phyloP scores from a whole-genome alignment of 2,329 filamentous ascomycete genomes.

The Neurospora sp. region DNA sequence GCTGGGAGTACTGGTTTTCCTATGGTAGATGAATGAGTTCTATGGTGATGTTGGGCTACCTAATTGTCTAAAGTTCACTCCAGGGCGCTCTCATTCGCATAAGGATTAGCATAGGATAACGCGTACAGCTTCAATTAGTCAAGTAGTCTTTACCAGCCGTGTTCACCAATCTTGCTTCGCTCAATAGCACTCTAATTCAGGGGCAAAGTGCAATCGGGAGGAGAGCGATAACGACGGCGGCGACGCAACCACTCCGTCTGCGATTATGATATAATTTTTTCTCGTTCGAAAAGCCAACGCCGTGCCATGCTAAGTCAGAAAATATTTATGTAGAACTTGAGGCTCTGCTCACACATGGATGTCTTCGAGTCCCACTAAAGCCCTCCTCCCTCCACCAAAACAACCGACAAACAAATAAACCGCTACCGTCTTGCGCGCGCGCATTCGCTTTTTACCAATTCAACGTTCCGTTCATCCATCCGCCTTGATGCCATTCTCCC shows the following conservation, averaged over 20 bases:
- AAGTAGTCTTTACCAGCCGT: no score
- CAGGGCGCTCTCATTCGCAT: neutral
- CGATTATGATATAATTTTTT: neutral
- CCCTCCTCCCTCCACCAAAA: slow-evolving; percentile 3
- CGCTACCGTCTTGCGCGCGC: neutral
- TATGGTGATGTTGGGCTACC: neutral
- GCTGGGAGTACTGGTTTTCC: neutral
- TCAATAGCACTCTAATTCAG: neutral
- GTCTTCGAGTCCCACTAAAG: neutral
- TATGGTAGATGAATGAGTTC: neutral
- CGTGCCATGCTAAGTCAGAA: neutral
- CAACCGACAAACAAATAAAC: slow-evolving; percentile 3
- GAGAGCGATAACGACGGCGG: neutral
- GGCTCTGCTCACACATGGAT: neutral
- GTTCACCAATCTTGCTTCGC: neutral
- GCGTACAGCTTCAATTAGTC: neutral
- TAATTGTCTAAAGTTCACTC: neutral
- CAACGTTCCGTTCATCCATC: neutral
- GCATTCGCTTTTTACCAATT: neutral
- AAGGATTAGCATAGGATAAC: neutral
- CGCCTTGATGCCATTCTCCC: neutral
- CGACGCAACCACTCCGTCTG: neutral
- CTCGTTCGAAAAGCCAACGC: neutral
- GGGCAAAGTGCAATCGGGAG: neutral
- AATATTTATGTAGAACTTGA: neutral